Evolutionary conservation across 352 stramenopile species (phyloP).

Genomic region (Pythium monospermum): DNA sequence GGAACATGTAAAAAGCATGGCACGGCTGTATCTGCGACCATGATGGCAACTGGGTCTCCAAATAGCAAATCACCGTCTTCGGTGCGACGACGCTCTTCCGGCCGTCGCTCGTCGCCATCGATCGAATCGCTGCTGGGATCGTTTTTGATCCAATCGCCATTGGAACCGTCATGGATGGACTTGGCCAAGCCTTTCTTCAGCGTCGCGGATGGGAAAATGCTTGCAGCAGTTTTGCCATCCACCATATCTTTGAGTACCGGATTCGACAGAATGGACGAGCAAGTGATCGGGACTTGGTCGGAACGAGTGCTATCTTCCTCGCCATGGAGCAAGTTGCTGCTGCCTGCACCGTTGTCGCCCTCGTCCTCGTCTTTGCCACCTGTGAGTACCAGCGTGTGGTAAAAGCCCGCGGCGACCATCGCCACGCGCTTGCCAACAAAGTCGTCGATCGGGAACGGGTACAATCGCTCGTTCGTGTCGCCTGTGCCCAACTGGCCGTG

Average conservation of each 20-base stretch:
- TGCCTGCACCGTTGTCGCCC: conserved; percentile 11
- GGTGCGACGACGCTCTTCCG: too few species aligned
- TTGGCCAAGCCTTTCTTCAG: background rate
- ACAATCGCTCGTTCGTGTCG: conserved; percentile 84
- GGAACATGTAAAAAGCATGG: too few species aligned
- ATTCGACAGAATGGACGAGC: background rate
- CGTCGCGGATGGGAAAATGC: background rate
- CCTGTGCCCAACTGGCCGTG: conserved; percentile 91
- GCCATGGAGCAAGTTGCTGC: background rate
- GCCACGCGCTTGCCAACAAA: conserved; percentile 89
- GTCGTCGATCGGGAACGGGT: conserved; percentile 81
- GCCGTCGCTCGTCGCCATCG: conserved; percentile 36
- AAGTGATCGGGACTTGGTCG: background rate
- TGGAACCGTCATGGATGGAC: background rate
- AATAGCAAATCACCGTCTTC: too few species aligned
- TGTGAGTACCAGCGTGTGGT: conserved; percentile 90
- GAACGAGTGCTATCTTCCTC: background rate
- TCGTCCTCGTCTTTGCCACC: conserved; percentile 65
- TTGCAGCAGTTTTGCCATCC: background rate
- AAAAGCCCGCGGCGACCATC: conserved; percentile 89
- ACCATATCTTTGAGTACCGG: background rate
- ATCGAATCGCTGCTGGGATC: conserved; percentile 28
- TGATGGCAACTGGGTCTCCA: too few species aligned
- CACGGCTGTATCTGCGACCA: background rate
- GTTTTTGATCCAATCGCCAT: background rate